Conservation (phyloP, 2,329 filamentous ascomycete genomes). For the Fusarium lyarnte region DNA sequence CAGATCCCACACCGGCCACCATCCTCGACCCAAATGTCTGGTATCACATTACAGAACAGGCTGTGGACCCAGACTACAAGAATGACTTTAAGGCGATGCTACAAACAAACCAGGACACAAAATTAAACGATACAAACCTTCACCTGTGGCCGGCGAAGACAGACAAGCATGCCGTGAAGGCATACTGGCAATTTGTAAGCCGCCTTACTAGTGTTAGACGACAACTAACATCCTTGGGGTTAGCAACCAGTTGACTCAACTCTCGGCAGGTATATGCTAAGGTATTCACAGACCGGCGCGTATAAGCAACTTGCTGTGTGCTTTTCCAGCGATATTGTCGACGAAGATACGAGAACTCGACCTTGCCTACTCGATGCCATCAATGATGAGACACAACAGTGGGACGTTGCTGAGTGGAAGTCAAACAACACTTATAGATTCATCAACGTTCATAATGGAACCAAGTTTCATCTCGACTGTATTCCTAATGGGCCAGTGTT, state of each 20-base stretch:
- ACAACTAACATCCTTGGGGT: neutral
- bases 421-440: slow-evolving; percentile 40
- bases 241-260: slow-evolving; percentile 41
- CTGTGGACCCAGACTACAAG: slow-evolving; percentile 43
- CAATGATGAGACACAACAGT: slow-evolving; percentile 43
- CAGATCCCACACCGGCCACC: slow-evolving; percentile 17
- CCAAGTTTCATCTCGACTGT: slow-evolving; percentile 44
- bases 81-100: slow-evolving; percentile 33
- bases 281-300: slow-evolving; percentile 40
- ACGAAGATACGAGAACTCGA: slow-evolving; percentile 36
- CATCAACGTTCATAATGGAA: slow-evolving; percentile 45
- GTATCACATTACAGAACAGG: slow-evolving; percentile 47
- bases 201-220: neutral
- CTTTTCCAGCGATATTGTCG: slow-evolving; percentile 25
- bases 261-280: slow-evolving; percentile 44
- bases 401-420: slow-evolving; percentile 45
- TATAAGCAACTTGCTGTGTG: slow-evolving; percentile 46
- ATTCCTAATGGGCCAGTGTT: slow-evolving; percentile 45
- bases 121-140: slow-evolving; percentile 20
- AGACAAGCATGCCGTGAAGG: neutral
- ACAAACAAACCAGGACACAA: slow-evolving; percentile 8
- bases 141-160: slow-evolving; percentile 30
- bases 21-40: slow-evolving; percentile 47
- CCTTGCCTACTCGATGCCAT: slow-evolving; percentile 42
- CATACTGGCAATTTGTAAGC: slow-evolving; percentile 15